Base-by-base conservation (phyloP, 2,329 filamentous ascomycete species). In the Nakataea oryzae region DNA sequence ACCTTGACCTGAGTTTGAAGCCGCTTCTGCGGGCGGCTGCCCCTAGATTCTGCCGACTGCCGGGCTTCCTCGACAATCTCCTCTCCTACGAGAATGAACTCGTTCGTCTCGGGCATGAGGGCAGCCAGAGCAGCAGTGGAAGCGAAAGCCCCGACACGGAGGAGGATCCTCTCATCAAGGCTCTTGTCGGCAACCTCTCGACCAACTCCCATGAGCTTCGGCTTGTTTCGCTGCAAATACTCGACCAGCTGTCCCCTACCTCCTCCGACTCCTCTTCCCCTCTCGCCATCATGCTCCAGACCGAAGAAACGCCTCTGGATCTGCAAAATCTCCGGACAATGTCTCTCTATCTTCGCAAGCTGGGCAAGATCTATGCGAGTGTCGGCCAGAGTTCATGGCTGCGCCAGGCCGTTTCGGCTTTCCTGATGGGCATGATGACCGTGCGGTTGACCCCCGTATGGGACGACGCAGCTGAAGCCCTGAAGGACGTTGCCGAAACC, bases 361-460 rank as follows among this genome's bases (percentile, higher is more conserved):
- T 97, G 56, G 80, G 87, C 17, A 76, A 81, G 61, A 75, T 75
- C 32, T 96, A 95, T 70, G 75, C 81, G 7, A 78, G 82, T 28
- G 71, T 87, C 12, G 76, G 79, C 54, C 76, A 82, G 2, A 79
- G 83, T 50, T 83, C 83, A 1, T 90, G 88, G 84, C 76, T 96
- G 66, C 80, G 83, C 63, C 81, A 83, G 68, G 85, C 91, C 8
- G 82, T 97, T 32, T 90, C 93, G 0, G 81, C 85, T 0, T 97
- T 93, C 69, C 86, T 91, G 68, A 96, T 97, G 68, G 95, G 95
- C 59, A 83, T 97, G 74, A 81, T 97, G 64, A 95, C 93, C 0
- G 86, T 96, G 59, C 90, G 89, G 67, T 80, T 97, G 66, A 84
- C 92, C 0, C 91, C 91, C 47, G 79, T 96, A 7, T 97, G 93